Conservation (phyloP, 2,329 filamentous ascomycete genomes). For the Blumeria hordei region DNA sequence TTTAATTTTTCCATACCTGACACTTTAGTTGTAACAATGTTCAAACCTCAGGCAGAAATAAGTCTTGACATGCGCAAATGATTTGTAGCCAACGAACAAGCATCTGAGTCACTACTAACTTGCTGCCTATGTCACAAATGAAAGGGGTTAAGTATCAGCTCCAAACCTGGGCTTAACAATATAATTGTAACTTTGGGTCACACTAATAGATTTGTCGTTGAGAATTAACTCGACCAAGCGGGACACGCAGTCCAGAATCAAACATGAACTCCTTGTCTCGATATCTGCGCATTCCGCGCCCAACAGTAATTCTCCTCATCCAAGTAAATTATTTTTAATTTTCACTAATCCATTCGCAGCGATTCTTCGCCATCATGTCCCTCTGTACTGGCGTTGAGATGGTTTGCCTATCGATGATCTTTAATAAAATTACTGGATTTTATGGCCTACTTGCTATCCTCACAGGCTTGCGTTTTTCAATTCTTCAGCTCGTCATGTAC, state of each 20-base stretch:
- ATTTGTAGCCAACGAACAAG: too few species aligned
- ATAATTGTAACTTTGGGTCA: too few species aligned
- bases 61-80: too few species aligned
- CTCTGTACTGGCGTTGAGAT: constrained; percentile 70
- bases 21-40: too few species aligned
- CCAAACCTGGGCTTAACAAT: too few species aligned
- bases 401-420: constrained; percentile 56
- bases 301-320: constrained; percentile 10
- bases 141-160: too few species aligned
- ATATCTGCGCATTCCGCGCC: constrained; percentile 13
- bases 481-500: constrained; percentile 74
- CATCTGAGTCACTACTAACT: too few species aligned
- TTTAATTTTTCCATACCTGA: too few species aligned
- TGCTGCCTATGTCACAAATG: too few species aligned
- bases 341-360: constrained; percentile 25
- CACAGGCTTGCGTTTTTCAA: constrained; percentile 63
- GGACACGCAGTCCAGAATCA: background rate
- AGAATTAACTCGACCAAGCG: too few species aligned
- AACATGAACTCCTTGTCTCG: constrained; percentile 4
- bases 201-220: too few species aligned
- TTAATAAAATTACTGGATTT: constrained; percentile 81
- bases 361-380: constrained; percentile 65
- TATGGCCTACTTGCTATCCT: constrained; percentile 77
- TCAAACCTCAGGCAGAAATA: too few species aligned
- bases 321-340: background rate